phyloP scores from a whole-genome alignment of 345 rosid genomes.

The Hevea brasiliensis region DNA sequence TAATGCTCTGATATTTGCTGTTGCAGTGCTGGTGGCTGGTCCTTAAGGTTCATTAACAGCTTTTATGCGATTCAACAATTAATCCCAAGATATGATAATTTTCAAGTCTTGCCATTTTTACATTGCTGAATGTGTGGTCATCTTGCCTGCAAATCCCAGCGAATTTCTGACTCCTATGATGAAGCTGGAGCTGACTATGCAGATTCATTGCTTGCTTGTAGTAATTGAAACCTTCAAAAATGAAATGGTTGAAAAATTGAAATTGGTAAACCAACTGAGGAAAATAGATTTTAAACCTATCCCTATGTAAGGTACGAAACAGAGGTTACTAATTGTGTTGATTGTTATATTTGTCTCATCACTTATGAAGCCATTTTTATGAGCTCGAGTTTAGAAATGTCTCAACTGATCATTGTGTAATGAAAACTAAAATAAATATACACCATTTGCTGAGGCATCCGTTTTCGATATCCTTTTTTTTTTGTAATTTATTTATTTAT shows the following conservation, averaged over 20 bases:
- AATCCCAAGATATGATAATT: background rate
- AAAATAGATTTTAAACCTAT: background rate
- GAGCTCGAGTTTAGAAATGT: background rate
- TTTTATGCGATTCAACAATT: background rate
- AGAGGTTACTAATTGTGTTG: background rate
- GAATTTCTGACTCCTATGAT: background rate
- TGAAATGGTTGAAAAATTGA: background rate
- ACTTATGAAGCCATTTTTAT: background rate
- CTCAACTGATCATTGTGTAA: background rate
- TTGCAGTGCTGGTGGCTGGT: conserved; percentile 83
- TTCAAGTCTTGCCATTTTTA: background rate
- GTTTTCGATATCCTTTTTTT: too few relatives aligned
- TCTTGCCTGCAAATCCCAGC: background rate
- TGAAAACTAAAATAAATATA: background rate
- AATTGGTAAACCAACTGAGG: background rate
- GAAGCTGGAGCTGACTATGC: background rate
- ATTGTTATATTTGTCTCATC: background rate
- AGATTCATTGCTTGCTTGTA: background rate
- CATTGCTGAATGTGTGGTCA: background rate
- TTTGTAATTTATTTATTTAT: too few relatives aligned
- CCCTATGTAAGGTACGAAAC: background rate
- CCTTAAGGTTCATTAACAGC: conserved; percentile 28
- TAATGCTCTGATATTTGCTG: conserved; percentile 12
- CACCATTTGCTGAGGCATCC: background rate
- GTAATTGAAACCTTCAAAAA: background rate